Conservation (phyloP, 1,139 yeast species). For the Candida dubliniensis region DNA sequence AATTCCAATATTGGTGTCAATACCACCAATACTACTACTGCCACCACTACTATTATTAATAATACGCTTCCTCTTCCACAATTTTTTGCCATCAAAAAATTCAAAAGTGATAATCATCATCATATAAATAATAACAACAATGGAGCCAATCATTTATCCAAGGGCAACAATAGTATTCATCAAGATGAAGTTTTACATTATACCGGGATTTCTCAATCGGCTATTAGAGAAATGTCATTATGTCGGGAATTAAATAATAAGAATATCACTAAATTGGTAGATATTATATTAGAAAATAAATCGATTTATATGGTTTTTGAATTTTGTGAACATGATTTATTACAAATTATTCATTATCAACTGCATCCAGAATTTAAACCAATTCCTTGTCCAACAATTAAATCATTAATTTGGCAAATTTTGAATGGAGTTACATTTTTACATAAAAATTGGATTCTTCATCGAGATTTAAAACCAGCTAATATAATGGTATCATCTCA, state of each 20-base stretch:
- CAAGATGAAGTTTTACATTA: slow-evolving; percentile 84
- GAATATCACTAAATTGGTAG: slow-evolving; percentile 77
- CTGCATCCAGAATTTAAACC: slow-evolving; percentile 83
- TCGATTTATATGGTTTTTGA: slow-evolving; percentile 94
- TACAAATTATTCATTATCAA: slow-evolving; percentile 91
- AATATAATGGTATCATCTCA: slow-evolving; percentile 91
- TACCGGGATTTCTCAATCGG: slow-evolving; percentile 95
- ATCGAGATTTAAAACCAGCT: slow-evolving; percentile 95
- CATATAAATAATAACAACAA: slow-evolving; percentile 33
- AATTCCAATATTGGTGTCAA: neutral
- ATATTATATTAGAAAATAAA: slow-evolving; percentile 86
- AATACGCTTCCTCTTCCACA: slow-evolving; percentile 19
- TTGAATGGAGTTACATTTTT: slow-evolving; percentile 86
- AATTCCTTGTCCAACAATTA: slow-evolving; percentile 74
- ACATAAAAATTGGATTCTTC: slow-evolving; percentile 95
- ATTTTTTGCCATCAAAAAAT: slow-evolving; percentile 86
- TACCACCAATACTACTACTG: no score
- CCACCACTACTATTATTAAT: neutral
- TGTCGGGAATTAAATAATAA: slow-evolving; percentile 84
- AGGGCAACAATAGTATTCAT: slow-evolving; percentile 36
- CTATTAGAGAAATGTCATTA: slow-evolving; percentile 92
- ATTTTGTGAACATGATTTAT: slow-evolving; percentile 90
- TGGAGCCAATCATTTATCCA: slow-evolving; percentile 1
- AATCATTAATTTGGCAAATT: slow-evolving; percentile 89
- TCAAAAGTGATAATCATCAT: slow-evolving; percentile 82